A percentile compares a stretch with the other conserved stretches of the same genome.
These are phyloP conservation scores for Fusarium sarcochroum DNA, from an alignment of 2,329 filamentous ascomycete species.

Conservation along the genomic window DNA sequence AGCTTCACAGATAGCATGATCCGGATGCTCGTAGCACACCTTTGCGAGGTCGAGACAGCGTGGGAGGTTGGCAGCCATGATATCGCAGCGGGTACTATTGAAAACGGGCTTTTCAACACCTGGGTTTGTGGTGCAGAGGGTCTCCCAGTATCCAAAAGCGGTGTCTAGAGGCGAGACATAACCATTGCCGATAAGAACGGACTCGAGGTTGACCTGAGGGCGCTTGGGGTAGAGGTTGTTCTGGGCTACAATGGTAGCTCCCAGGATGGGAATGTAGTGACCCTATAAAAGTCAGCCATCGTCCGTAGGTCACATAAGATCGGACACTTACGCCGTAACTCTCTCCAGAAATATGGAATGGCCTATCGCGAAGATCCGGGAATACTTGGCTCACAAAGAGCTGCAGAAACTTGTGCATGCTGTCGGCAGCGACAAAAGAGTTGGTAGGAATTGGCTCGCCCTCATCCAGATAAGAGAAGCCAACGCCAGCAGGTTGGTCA, in stretches of 20 bases:
- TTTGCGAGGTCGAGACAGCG: conserved; percentile 33
- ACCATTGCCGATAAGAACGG: conserved; percentile 39
- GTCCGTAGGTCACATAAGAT: rapidly evolving
- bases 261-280: conserved; percentile 40
- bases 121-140: conserved; percentile 38
- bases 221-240: conserved; percentile 33
- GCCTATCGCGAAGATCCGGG: conserved; percentile 6
- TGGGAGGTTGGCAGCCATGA: conserved; percentile 36
- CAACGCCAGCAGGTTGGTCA: conserved; percentile 41
- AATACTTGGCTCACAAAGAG: conserved; percentile 33
- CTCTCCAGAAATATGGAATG: conserved; percentile 42
- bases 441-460: conserved; percentile 23
- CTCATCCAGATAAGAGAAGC: conserved; percentile 43
- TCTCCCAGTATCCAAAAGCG: conserved; percentile 40
- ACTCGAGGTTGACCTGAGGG: conserved; percentile 25
- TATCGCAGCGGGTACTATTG: conserved; percentile 35
- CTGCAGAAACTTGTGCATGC: conserved; percentile 39
- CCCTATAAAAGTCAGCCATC: background rate
- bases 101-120: conserved; percentile 30
- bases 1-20: conserved; percentile 34
- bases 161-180: conserved; percentile 41
- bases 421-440: conserved; percentile 38
- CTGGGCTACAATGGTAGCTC: conserved; percentile 41
- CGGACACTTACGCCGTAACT: conserved; percentile 27
- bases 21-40: conserved; percentile 38